Evolutionary conservation across 139 green algal genomes (phyloP), one percentile per base, ranked within the genome.

Genomic region (Chlorokybus atmophyticus): DNA sequence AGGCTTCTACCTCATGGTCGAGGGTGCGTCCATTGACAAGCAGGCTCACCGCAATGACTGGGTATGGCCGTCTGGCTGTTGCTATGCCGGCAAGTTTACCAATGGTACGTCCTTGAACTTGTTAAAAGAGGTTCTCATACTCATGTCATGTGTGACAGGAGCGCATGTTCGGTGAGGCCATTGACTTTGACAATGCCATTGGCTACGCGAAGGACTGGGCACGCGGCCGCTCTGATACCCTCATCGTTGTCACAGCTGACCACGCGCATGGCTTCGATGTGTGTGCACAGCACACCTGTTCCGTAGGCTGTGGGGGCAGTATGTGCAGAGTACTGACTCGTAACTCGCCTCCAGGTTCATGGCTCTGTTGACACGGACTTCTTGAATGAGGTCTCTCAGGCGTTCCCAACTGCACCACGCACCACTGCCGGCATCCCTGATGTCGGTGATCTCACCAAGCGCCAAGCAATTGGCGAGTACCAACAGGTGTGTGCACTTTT

Each of bases 1-100:
- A 14, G 48, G 48, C 23, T 55, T 55, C 48, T 55, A 55, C 24
- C 48, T 55, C 48, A 51, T 51, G 23, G 48, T 55, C 26, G 48
- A 55, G 24, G 48, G 14, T 55, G 48, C 48, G 10, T 55, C 48
- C 48, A 17, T 55, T 51, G 48, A 55, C 48, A 55, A 55, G 24
- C 10, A 29, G 48, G 24, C 24, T 14, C 48, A 55, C 24, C 14
- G 14, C 48, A 10, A 41, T 17, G 48, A 55, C 24, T 29, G 23
- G 38, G 38, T 44, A 17, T 23, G 38, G 38, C 38, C 14, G 38
- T 44, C 14, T 44, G 38, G 38, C 14, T 44, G 38, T 23, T 44
- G 14, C 14, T 44, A 44, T 44, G 38, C 38, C 38, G 17, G 14
- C 14, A 44, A 44, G 38, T 44, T 17, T 44, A 23, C 17, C 14